Evolutionary conservation across 2,329 filamentous ascomycete genomes (phyloP), one percentile per base, ranked within the genome.

Genomic region (Canariomyces notabilis): DNA sequence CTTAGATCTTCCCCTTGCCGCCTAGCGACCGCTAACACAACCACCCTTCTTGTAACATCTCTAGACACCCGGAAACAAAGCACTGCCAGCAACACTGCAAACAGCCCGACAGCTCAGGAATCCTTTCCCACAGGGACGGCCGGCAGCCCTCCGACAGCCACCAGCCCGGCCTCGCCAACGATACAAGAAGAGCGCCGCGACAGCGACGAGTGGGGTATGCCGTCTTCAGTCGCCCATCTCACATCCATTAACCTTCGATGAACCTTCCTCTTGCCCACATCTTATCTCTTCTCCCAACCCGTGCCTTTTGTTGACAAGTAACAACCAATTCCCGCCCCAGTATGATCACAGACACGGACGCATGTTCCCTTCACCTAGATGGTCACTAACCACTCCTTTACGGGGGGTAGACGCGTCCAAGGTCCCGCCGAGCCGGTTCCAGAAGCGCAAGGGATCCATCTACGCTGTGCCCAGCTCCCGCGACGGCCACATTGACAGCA

Each of bases 401-500:
- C 3, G 16, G 6, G 21, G 37, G 15, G 44, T 37, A 47, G 81
- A 85, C 64, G 82, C 82, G 4, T 74, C 77, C 55, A 85, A 85
- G 64, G 80, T 83, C 0, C 79, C 79, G 2, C 82, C 82, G 8
- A 81, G 76, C 52, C 78, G 79, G 37, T 85, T 86, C 67, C 82
- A 85, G 64, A 83, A 83, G 67, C 77, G 79, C 59, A 80, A 82
- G 65, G 82, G 82, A 45, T 83, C 78, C 60, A 82, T 85, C 64
- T 83, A 80, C 61, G 77, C 80, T 37, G 85, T 82, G 7, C 81
- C 79, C 2, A 70, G 70, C 57, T 82, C 78, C 19, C 75, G 81
- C 48, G 82, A 85, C 62, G 80, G 80, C 15, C 79, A 83, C 59
- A 68, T 84, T 42, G 76, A 79, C 57, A 72, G 69, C 48, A 80